Evolutionary conservation across 495 filamentous ascomycete genomes (phyloP), one percentile per base, ranked within the genome.

Genomic region (Lepidopterella palustris): DNA sequence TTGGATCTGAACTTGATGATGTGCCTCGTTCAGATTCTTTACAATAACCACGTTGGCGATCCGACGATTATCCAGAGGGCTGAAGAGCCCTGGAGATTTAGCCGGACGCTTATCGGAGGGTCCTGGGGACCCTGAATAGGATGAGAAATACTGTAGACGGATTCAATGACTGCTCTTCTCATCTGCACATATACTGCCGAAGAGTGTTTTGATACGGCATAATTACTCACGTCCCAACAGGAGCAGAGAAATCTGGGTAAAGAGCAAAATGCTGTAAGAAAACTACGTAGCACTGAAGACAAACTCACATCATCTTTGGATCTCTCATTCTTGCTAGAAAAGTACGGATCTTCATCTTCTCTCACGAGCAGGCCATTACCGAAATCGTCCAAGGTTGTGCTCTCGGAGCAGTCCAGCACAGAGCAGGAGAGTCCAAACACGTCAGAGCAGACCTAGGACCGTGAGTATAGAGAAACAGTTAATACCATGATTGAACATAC

Each of bases 11-110:
- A 97, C 79, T 42, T 83, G 79, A 23, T 81, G 74, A 26, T 77
- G 76, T 1, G 87, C 87, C 40, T 77, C 69, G 69, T 95, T 82
- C 49, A 98, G 82, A 65, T 96, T 82, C 62, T 84, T 86, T 4
- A 87, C 85, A 49, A 98, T 84, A 23, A 96, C 76, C 11, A 96
- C 79, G 72, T 95, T 90, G 48, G 88, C 84, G 51, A 95, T 84
- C 45, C 73, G 71, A 28, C 69, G 72, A 24, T 72, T 73, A 18
- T 78, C 76, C 6, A 75, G 66, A 2, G 62, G 58, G 42, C 60
- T 72, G 52, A 73, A 70, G 8, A 62, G 62, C 10, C 64, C 57
- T 58, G 59, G 40, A 28, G 64, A 62, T 20, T 57, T 63, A 8
- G 60, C 45, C 10, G 48, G 23, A 5, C 67, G 64, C 52, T 42